Evolutionary conservation across 345 rosid genomes (phyloP), one percentile per base, ranked within the genome.

Genomic region (Leavenworthia alabamica): DNA sequence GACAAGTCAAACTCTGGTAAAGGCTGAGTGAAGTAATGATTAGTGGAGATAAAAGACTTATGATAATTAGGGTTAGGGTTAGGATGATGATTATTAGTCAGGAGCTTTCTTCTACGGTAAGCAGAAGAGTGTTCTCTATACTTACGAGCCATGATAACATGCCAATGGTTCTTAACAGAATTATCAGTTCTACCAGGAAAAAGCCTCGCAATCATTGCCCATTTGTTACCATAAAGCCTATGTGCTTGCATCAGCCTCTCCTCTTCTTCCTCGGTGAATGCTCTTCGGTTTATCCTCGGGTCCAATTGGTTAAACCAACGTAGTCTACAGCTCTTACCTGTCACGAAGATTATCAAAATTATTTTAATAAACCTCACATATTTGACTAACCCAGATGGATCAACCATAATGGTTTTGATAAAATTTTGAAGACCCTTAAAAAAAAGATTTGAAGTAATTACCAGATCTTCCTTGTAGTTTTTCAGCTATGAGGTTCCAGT

Each of bases 121-220:
- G 86, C 85, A 49, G 71, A 82, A 10, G 97, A 85, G 70, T 89
- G 97, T 17, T 93, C 91, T 64, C 97, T 84, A 73, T 80, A 85
- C 67, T 93, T 93, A 57, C 96, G 90, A 29, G 99, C 94, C 99
- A 93, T 93, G 7, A 93, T 75, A 10, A 93, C 99, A 79, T 93
- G 99, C 97, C 97, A 93, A 73, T 93, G 97, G 54, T 93, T 93
- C 89, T 93, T 93, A 23, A 93, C 96, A 24, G 97, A 89, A 59
- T 93, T 93, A 76, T 93, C 99, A n/a, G 99, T 93, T 65, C 99
- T 83, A 17, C 99, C 99, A 14, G 99, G 97, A 59, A 93, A 93
- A 8, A 93, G 81, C 81, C 96, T 78, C 0, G 99, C 96, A 48
- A 93, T 93, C 96, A 93, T 85, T 44, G 99, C 97, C 99, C 99